phyloP scores from a whole-genome alignment of 345 rosid species.

The Eucalyptus curtisii region DNA sequence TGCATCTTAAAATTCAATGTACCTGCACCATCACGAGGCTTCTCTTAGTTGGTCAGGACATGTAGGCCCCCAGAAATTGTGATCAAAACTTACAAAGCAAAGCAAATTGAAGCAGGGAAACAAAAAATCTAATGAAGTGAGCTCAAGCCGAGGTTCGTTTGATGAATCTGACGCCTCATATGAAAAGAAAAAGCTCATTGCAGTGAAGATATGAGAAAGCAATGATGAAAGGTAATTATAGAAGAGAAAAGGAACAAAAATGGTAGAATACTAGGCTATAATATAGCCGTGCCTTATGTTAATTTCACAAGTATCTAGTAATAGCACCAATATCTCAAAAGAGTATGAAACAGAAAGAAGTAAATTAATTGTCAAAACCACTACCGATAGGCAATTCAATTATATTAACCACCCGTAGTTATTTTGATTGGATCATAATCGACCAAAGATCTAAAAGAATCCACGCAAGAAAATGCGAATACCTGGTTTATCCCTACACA shows the following conservation, averaged over 20 bases:
- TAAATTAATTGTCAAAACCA: not conserved
- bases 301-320: not conserved
- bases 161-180: conserved; percentile 42
- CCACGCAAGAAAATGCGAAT: too few relatives aligned
- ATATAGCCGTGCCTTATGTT: not conserved
- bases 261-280: not conserved
- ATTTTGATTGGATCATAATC: too few relatives aligned
- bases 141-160: conserved; percentile 68
- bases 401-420: too few relatives aligned
- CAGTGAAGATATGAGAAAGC: not conserved
- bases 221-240: not conserved
- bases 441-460: too few relatives aligned
- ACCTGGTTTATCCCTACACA: too few relatives aligned
- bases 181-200: conserved; percentile 32
- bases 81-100: conserved; percentile 42
- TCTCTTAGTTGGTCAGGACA: conserved; percentile 22
- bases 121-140: conserved; percentile 45
- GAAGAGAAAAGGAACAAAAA: not conserved
- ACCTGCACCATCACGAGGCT: conserved; percentile 45
- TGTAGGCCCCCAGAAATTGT: not conserved
- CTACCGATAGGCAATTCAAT: not conserved
- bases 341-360: not conserved
- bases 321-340: not conserved
- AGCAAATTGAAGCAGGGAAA: conserved; percentile 44
- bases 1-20: conserved; percentile 84